Percentiles rank a stretch among this genome's conserved stretches.
These are phyloP conservation scores for Aquilaria yunnanensis DNA, from an alignment of 345 rosid species.

Conservation along the genomic window DNA sequence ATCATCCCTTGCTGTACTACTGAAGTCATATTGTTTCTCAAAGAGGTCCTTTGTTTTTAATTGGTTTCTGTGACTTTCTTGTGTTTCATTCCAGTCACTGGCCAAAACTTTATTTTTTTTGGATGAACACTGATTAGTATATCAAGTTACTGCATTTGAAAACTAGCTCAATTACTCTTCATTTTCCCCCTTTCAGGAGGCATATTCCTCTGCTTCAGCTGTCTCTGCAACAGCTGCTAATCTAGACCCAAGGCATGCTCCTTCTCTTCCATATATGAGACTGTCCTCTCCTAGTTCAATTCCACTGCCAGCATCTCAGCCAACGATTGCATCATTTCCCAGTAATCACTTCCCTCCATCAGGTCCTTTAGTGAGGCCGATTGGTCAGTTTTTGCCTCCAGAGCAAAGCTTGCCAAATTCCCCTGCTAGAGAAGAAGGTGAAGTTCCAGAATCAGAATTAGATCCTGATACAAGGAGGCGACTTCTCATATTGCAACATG, in stretches of 20 bases:
- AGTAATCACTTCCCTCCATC: slow-evolving; percentile 48
- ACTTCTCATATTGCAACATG: slow-evolving; percentile 96
- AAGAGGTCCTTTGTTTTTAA: too few relatives aligned
- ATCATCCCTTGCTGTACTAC: too few relatives aligned
- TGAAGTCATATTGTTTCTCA: too few relatives aligned
- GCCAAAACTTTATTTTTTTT: too few relatives aligned
- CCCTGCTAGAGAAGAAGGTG: slow-evolving; percentile 99
- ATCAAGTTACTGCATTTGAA: neutral
- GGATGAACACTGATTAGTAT: too few relatives aligned
- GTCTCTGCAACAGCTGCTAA: slow-evolving; percentile 42
- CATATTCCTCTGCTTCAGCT: slow-evolving; percentile 55
- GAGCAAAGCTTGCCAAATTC: slow-evolving; percentile 83
- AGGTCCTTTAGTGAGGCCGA: slow-evolving; percentile 47
- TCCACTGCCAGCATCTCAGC: slow-evolving; percentile 45
- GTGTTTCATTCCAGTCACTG: too few relatives aligned
- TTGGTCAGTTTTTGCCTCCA: slow-evolving; percentile 44
- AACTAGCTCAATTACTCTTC: neutral
- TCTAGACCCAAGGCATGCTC: slow-evolving; percentile 60
- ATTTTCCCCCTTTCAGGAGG: slow-evolving; percentile 51
- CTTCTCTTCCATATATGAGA: slow-evolving; percentile 47
- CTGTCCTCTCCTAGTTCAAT: slow-evolving; percentile 62
- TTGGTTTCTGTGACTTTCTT: too few relatives aligned
- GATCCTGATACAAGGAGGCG: slow-evolving; percentile 98
- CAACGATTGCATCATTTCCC: slow-evolving; percentile 39
- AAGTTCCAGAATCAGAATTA: slow-evolving; percentile 95